Evolutionary conservation across 2,329 filamentous ascomycete species (phyloP).

Genomic region (Aspergillus glaucus): DNA sequence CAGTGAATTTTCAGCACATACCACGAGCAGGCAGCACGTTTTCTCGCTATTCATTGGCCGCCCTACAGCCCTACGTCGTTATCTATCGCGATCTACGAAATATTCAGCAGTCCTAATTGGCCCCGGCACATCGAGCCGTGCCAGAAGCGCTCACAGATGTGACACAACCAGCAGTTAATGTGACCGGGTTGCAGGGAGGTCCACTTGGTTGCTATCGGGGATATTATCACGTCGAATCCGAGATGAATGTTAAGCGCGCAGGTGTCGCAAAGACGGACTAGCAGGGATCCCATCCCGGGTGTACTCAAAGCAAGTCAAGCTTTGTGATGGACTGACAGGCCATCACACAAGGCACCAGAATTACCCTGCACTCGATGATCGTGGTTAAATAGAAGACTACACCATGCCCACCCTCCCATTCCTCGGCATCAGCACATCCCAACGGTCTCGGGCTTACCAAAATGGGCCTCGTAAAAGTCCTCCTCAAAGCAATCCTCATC

Average conservation of each 20-base stretch:
- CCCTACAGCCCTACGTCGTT: slow-evolving; percentile 1
- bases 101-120: background rate
- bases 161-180: background rate
- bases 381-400: background rate
- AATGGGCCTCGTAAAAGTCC: slow-evolving; percentile 15
- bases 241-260: background rate
- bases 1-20: too few relatives aligned
- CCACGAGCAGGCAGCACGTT: background rate
- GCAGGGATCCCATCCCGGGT: background rate
- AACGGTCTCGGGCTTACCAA: background rate
- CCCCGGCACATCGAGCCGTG: background rate
- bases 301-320: background rate
- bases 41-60: background rate
- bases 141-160: background rate
- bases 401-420: background rate
- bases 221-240: background rate
- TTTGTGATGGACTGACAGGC: background rate
- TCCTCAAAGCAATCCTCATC: slow-evolving; percentile 17
- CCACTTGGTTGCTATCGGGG: background rate
- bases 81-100: too few relatives aligned
- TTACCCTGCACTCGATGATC: background rate
- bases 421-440: background rate
- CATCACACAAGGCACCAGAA: background rate
- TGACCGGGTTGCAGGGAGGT: background rate
- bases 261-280: background rate